phyloP scores from a whole-genome alignment of 2,329 filamentous ascomycete species.

The Aspergillus sp. region DNA sequence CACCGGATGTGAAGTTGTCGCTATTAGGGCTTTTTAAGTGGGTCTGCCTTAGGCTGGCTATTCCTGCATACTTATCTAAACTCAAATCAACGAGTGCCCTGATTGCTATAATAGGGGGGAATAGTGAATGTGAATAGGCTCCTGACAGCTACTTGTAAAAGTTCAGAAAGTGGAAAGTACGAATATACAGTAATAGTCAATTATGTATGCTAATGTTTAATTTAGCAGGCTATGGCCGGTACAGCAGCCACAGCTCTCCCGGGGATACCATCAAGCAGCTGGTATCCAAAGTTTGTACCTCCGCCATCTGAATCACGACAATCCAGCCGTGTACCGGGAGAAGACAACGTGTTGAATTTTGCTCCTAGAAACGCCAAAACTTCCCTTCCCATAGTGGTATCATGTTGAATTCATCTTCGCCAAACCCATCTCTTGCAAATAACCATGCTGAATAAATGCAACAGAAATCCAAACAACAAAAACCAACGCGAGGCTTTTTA shows the following conservation, averaged over 20 bases:
- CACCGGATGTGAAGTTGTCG: too few species aligned
- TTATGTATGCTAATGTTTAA: slow-evolving; percentile 29
- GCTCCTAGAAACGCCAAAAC: slow-evolving; percentile 36
- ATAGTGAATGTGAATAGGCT: too few species aligned
- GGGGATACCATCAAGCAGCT: slow-evolving; percentile 5
- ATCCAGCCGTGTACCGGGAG: slow-evolving; percentile 15
- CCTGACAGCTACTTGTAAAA: too few species aligned
- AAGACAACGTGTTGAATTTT: slow-evolving; percentile 32
- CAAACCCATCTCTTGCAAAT: slow-evolving; percentile 26
- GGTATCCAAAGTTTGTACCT: slow-evolving; percentile 2
- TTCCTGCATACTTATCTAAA: too few species aligned
- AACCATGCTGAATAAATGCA: slow-evolving; percentile 32
- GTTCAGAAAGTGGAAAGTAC: too few species aligned
- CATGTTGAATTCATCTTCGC: slow-evolving; percentile 42
- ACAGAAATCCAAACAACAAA: slow-evolving; percentile 28
- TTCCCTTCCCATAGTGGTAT: slow-evolving; percentile 39
- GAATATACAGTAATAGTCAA: too few species aligned
- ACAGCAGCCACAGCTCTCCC: slow-evolving; percentile 4
- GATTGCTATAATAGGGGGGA: too few species aligned
- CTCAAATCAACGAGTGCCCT: too few species aligned
- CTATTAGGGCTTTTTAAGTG: too few species aligned
- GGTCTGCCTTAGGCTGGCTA: too few species aligned
- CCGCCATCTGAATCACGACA: slow-evolving; percentile 3
- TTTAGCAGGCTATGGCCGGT: slow-evolving; percentile 17
- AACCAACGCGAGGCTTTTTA: slow-evolving; percentile 20